Conservation (phyloP, 2,329 filamentous ascomycete genomes). For the Basipetospora chlamydospora region DNA sequence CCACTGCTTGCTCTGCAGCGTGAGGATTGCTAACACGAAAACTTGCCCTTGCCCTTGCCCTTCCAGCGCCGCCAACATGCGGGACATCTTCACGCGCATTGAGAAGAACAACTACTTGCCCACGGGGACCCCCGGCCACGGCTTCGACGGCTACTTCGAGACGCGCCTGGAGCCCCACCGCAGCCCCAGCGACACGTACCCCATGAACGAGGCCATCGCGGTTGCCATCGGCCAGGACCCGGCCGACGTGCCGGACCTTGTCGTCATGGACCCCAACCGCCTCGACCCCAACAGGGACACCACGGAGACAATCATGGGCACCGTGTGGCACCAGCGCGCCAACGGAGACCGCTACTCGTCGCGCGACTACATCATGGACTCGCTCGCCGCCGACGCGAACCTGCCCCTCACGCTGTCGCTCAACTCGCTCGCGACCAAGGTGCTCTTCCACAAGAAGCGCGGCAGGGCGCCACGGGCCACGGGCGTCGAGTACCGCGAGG, state of each 20-base stretch:
- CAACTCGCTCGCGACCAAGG: constrained; percentile 7
- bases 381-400: constrained; percentile 10
- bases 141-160: constrained; percentile 23
- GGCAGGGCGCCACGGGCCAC: constrained; percentile 17
- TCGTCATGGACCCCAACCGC: constrained; percentile 14
- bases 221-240: constrained; percentile 1
- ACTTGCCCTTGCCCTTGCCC: no score
- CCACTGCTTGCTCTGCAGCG: no score
- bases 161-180: background rate
- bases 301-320: constrained; percentile 7
- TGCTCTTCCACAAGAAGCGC: constrained; percentile 7
- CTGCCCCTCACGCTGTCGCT: constrained; percentile 7
- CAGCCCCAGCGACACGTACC: constrained; percentile 29
- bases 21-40: no score
- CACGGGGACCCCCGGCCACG: constrained; percentile 26
- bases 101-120: constrained; percentile 39
- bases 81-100: constrained; percentile 36
- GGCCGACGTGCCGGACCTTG: constrained; percentile 4
- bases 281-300: constrained; percentile 6
- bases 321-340: constrained; percentile 7
- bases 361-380: constrained; percentile 2
- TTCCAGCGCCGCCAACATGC: constrained; percentile 34
- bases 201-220: constrained; percentile 24
- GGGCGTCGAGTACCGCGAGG: constrained; percentile 18
- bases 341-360: constrained; percentile 6